phyloP scores from a whole-genome alignment of 768 basidiomycete genomes.

The Termitomyces sp. region DNA sequence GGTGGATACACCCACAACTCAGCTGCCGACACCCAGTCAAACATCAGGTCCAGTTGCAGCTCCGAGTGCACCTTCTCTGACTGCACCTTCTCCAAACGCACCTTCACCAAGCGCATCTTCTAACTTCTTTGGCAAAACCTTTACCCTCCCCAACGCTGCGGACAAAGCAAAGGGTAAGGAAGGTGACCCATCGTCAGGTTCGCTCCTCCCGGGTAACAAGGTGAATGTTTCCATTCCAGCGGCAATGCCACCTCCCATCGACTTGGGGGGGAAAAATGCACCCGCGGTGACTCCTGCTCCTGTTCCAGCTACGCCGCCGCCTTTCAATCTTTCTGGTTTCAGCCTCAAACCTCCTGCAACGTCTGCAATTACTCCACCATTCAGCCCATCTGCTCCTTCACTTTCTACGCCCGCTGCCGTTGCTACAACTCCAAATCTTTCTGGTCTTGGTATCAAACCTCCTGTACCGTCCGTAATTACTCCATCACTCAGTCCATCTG shows the following conservation, averaged over 20 bases:
- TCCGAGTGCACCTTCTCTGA: neutral
- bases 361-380: neutral
- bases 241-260: neutral
- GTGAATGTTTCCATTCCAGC: neutral
- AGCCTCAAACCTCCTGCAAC: slow-evolving; percentile 6
- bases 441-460: too few relatives aligned
- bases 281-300: neutral
- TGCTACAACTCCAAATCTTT: neutral
- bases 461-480: neutral
- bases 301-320: slow-evolving; percentile 1
- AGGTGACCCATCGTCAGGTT: neutral
- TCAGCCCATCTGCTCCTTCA: neutral
- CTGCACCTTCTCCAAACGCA: too few relatives aligned
- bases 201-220: neutral
- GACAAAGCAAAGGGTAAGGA: slow-evolving; percentile 4
- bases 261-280: neutral
- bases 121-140: slow-evolving; percentile 10
- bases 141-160: neutral
- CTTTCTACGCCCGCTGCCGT: slow-evolving; percentile 4
- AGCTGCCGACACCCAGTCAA: neutral
- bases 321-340: slow-evolving; percentile 17
- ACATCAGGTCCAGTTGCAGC: neutral
- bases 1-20: neutral
- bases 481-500: neutral
- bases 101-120: neutral